These are phyloP conservation scores for Drosera capensis DNA, from an alignment of 148 eudicot species.

Conservation along the genomic window DNA sequence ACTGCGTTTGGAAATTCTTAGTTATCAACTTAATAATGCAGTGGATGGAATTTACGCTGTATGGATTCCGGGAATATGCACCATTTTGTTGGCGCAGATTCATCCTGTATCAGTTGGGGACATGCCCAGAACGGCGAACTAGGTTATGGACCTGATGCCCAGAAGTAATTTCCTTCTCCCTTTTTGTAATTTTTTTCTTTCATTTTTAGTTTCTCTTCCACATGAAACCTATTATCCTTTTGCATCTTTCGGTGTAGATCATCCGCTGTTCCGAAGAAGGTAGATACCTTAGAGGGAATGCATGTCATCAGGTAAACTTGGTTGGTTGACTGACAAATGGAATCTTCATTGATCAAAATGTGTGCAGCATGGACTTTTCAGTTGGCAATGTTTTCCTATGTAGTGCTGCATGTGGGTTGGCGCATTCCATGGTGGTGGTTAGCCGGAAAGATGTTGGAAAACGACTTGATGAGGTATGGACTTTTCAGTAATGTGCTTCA, in stretches of 20 bases:
- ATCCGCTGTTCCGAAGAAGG: conserved; percentile 55
- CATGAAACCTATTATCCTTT: background rate
- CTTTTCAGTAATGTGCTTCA: background rate
- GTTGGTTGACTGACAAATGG: too few species aligned
- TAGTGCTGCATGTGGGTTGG: conserved; percentile 89
- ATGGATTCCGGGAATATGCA: conserved; percentile 89
- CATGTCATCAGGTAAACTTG: conserved; percentile 48
- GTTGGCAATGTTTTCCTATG: background rate
- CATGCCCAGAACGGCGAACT: conserved; percentile 83
- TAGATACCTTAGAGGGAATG: conserved; percentile 72
- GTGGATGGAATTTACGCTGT: conserved; percentile 90
- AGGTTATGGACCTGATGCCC: conserved; percentile 68
- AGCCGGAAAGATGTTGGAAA: conserved; percentile 50
- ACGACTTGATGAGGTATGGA: conserved; percentile 72
- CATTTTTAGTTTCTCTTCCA: background rate
- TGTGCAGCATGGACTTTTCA: background rate
- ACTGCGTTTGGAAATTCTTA: too few species aligned
- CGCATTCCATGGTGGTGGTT: conserved; percentile 84
- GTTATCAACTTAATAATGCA: conserved; percentile 16
- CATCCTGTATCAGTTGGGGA: conserved; percentile 97
- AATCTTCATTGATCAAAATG: too few species aligned
- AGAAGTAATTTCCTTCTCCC: conserved; percentile 24
- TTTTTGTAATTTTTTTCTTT: background rate
- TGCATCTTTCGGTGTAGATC: conserved; percentile 20
- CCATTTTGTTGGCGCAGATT: conserved; percentile 94